Evolutionary conservation across 257 asterid genomes (phyloP), one percentile per base, ranked within the genome.

Genomic region (Osmanthus fragrans): DNA sequence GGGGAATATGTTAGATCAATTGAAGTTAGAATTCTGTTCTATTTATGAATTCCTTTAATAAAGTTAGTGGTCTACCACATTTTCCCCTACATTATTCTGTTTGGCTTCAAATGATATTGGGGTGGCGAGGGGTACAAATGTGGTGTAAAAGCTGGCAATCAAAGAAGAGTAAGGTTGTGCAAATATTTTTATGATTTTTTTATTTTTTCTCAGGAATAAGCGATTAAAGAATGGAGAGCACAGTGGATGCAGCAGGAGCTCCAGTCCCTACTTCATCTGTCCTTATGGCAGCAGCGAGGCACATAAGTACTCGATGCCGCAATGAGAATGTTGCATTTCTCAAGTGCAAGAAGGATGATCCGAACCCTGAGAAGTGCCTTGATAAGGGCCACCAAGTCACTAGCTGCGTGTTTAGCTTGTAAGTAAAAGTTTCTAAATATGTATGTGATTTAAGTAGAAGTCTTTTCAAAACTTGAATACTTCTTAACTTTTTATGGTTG

Each of bases 301-400:
- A 92, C 78, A 88, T 92, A 75, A 88, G 91, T 60, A 87, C 85
- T 12, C 86, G 74, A 65, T 93, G 98, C 75, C 91, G 92, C 5
- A 76, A 79, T 0, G 91, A 89, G 84, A 91, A 93, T 83, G 32
- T 90, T 58, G 96, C 94, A 1, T 93, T 89, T 83, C 76, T 93
- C 75, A 90, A 83, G 88, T 91, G 98, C 89, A 88, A 90, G 86
- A 91, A 90, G 88, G 88, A 88, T 78, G 98, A 91, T 73, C 92
- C 92, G 0, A 91, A 93, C 84, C 97, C 96, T 7, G 94, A 90
- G 85, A 90, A 92, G 75, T 91, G 98, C 81, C 92, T 92, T 7
- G 90, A 84, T 19, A 90, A 88, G 86, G 96, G 97, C 21, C 90
- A 85, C 64, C 94, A 93, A 88, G 97, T 93, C 32, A 91, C 97